A percentile compares a stretch with the other conserved stretches of the same genome.
Evolutionary conservation across 2,329 filamentous ascomycete species (phyloP).

Genomic region (Cordyceps pruinosa): DNA sequence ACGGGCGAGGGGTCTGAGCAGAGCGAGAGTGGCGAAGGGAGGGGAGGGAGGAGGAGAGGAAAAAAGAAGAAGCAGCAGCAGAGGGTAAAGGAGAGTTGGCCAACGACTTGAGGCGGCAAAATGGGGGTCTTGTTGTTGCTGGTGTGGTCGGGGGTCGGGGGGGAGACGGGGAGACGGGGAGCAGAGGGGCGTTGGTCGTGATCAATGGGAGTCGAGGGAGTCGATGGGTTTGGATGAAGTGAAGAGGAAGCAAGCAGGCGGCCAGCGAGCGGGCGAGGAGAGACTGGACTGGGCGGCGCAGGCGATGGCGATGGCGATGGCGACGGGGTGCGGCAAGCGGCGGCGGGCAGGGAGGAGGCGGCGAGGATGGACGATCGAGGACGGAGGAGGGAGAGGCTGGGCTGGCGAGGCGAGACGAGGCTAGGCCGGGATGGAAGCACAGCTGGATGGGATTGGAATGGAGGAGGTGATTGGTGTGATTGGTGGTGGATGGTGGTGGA

Average conservation of each 20-base stretch:
- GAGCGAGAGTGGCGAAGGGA: not conserved
- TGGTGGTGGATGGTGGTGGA: not conserved
- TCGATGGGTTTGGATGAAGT: not conserved
- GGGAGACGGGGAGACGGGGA: not conserved
- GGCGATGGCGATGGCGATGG: not conserved
- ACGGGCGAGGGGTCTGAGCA: constrained; percentile 2
- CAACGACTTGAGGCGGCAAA: not conserved
- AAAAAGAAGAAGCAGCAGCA: constrained; percentile 14
- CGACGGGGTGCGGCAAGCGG: not conserved
- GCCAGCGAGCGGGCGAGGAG: not conserved
- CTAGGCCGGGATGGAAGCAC: not conserved
- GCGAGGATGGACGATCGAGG: constrained; percentile 1
- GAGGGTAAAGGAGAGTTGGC: constrained; percentile 12
- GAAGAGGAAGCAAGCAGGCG: constrained; percentile 5
- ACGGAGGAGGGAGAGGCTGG: constrained; percentile 2
- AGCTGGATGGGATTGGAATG: constrained; percentile 4
- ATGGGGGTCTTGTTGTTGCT: not conserved
- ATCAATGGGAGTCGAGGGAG: constrained; percentile 1
- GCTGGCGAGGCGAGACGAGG: not conserved
- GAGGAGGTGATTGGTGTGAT: not conserved
- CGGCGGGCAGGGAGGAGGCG: not conserved
- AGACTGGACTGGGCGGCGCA: not conserved
- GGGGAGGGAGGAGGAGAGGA: not conserved
- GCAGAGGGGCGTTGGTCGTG: constrained; percentile 11
- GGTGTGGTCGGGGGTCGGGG: constrained; percentile 17